These are phyloP conservation scores for Fusarium ramigenum DNA, from an alignment of 2,329 filamentous ascomycete species.

Conservation along the genomic window DNA sequence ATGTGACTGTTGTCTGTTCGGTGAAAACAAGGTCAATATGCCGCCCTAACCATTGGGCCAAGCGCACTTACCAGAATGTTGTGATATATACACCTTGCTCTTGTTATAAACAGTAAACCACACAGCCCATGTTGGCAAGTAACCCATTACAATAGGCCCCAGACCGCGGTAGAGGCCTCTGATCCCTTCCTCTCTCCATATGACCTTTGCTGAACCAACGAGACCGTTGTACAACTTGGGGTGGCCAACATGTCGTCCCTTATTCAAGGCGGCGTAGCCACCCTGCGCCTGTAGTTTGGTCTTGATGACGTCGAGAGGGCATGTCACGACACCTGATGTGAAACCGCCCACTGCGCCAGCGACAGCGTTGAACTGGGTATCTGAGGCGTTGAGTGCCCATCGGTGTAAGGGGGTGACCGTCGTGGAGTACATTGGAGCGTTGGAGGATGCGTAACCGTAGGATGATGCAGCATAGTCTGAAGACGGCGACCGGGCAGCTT, in stretches of 20 bases:
- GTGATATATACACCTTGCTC: conserved; percentile 77
- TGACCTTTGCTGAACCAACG: conserved; percentile 83
- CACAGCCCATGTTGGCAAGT: conserved; percentile 97
- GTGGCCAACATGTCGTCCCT: conserved; percentile 59
- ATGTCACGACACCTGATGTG: conserved; percentile 92
- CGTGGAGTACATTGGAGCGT: conserved; percentile 46
- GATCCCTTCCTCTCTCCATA: conserved; percentile 88
- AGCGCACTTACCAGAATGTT: conserved; percentile 66
- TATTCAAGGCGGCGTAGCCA: conserved; percentile 70
- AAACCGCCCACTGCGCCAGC: conserved; percentile 90
- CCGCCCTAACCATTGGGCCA: background rate
- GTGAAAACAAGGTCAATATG: conserved; percentile 23
- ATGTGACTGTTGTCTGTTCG: conserved; percentile 75
- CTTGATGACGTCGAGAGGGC: conserved; percentile 98
- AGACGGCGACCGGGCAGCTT: conserved; percentile 45
- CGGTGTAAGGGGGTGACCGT: conserved; percentile 59
- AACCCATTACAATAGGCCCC: conserved; percentile 93
- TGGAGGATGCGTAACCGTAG: conserved; percentile 47
- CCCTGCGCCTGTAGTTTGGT: conserved; percentile 97
- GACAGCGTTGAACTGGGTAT: conserved; percentile 80
- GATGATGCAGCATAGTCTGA: conserved; percentile 51
- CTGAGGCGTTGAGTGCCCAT: conserved; percentile 66
- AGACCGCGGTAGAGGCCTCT: conserved; percentile 92
- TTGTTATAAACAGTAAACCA: conserved; percentile 97
- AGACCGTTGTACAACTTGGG: conserved; percentile 82